phyloP scores from a whole-genome alignment of 1,139 yeast species.

The Candida tetrigidarum region DNA sequence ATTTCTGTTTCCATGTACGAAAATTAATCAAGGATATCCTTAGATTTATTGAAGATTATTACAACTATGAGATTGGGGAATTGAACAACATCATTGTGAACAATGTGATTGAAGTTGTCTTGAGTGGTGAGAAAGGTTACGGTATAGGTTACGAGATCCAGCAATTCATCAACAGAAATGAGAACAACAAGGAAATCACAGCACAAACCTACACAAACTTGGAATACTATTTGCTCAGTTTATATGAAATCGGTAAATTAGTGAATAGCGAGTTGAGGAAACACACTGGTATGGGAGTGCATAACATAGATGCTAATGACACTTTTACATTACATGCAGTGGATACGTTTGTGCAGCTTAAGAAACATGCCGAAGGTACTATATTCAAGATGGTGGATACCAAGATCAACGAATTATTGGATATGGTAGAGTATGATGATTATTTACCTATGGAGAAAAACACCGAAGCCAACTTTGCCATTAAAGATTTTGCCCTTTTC shows the following conservation, averaged over 20 bases:
- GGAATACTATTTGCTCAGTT: constrained; percentile 76
- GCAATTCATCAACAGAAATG: constrained; percentile 58
- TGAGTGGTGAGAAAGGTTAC: constrained; percentile 52
- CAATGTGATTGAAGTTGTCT: constrained; percentile 67
- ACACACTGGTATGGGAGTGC: constrained; percentile 57
- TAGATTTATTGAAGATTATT: constrained; percentile 68
- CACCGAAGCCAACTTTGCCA: constrained; percentile 70
- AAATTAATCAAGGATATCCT: constrained; percentile 60
- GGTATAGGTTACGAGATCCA: constrained; percentile 72
- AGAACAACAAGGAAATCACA: constrained; percentile 84
- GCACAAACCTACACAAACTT: constrained; percentile 88
- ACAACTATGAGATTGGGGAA: constrained; percentile 50
- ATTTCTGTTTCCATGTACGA: constrained; percentile 77
- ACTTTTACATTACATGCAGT: constrained; percentile 46
- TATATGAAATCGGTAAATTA: constrained; percentile 57
- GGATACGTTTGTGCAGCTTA: constrained; percentile 58
- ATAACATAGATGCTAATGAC: constrained; percentile 43
- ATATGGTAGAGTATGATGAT: constrained; percentile 88
- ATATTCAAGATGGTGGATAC: constrained; percentile 81
- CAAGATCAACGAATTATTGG: constrained; percentile 79
- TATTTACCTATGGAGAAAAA: constrained; percentile 51
- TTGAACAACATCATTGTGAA: constrained; percentile 54
- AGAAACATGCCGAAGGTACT: constrained; percentile 78
- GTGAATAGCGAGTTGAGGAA: constrained; percentile 48
- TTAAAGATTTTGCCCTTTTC: constrained; percentile 87